A percentile compares a stretch with the other conserved stretches of the same genome.
phyloP scores from a whole-genome alignment of 352 stramenopile genomes.

The Globisporangium mamillatum region DNA sequence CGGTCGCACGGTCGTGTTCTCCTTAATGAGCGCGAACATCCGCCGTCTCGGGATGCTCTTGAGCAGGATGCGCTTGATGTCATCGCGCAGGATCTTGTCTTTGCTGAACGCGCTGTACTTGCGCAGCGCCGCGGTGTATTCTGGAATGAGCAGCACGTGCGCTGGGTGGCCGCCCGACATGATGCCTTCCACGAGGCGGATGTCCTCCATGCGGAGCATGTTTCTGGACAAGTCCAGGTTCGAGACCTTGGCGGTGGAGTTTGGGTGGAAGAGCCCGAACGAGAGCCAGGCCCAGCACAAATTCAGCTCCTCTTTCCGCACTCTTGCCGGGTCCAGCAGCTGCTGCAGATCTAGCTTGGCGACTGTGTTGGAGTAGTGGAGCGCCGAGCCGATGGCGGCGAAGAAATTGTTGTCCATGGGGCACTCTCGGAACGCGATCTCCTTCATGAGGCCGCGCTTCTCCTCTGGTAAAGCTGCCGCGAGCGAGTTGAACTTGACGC shows the following conservation, averaged over 20 bases:
- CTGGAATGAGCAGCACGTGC: conserved; percentile 42
- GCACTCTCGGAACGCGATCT: conserved; percentile 42
- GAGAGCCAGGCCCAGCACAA: conserved; percentile 53
- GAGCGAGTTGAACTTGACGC: conserved; percentile 56
- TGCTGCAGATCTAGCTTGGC: conserved; percentile 51
- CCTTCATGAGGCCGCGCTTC: conserved; percentile 35
- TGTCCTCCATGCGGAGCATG: conserved; percentile 59
- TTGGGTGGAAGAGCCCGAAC: conserved; percentile 52
- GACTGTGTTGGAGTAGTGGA: conserved; percentile 54
- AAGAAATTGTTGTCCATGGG: conserved; percentile 56
- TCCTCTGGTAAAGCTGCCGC: conserved; percentile 39
- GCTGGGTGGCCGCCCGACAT: conserved; percentile 50
- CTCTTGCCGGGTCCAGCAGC: conserved; percentile 35
- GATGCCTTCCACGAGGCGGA: conserved; percentile 45
- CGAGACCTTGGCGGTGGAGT: conserved; percentile 44
- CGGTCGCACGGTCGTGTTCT: conserved; percentile 39
- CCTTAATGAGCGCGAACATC: conserved; percentile 46
- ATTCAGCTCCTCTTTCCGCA: conserved; percentile 41
- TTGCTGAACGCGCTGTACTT: conserved; percentile 49
- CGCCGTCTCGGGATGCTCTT: conserved; percentile 47
- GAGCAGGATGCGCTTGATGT: conserved; percentile 44
- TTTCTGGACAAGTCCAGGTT: conserved; percentile 45
- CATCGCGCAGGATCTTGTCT: conserved; percentile 46
- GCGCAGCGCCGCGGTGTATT: conserved; percentile 43
- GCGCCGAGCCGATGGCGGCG: conserved; percentile 41